Percentiles rank a stretch among this genome's conserved stretches.
These are phyloP conservation scores for Quercus ilex DNA, from an alignment of 306 rosid genomes.

Conservation along the genomic window DNA sequence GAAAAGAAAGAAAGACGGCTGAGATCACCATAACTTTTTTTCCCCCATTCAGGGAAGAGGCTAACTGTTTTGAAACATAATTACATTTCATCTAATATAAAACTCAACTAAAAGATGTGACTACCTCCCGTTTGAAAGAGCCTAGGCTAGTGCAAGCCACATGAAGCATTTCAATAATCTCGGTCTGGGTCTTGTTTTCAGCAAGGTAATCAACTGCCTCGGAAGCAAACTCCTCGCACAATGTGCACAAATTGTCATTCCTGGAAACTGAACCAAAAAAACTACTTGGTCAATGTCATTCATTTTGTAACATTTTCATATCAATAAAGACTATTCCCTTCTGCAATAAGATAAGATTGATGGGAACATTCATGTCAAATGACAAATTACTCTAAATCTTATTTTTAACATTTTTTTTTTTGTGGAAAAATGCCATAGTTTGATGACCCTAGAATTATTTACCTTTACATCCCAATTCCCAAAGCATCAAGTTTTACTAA, in stretches of 20 bases:
- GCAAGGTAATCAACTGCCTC: constrained; percentile 64
- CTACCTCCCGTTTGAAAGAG: constrained; percentile 48
- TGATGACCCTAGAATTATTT: background rate
- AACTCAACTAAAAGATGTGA: background rate
- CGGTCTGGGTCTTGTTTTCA: constrained; percentile 64
- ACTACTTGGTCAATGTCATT: background rate
- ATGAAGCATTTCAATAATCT: constrained; percentile 56
- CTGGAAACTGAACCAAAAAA: constrained; percentile 23
- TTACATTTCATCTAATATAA: background rate
- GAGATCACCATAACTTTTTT: background rate
- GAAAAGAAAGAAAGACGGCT: background rate
- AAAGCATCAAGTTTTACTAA: background rate
- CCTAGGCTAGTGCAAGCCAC: constrained; percentile 41
- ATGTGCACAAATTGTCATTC: constrained; percentile 49
- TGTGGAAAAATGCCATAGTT: background rate
- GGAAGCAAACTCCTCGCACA: constrained; percentile 67
- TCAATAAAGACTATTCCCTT: background rate
- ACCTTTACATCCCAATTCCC: background rate
- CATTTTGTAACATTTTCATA: background rate
- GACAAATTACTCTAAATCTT: background rate
- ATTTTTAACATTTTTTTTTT: background rate
- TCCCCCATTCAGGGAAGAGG: too few relatives aligned
- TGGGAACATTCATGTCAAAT: background rate
- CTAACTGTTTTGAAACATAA: background rate
- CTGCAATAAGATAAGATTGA: background rate